Percentiles rank a stretch among this genome's conserved stretches.
Evolutionary conservation across 805 yeast species (phyloP).

Genomic region (Zygosaccharomyces bailii): DNA sequence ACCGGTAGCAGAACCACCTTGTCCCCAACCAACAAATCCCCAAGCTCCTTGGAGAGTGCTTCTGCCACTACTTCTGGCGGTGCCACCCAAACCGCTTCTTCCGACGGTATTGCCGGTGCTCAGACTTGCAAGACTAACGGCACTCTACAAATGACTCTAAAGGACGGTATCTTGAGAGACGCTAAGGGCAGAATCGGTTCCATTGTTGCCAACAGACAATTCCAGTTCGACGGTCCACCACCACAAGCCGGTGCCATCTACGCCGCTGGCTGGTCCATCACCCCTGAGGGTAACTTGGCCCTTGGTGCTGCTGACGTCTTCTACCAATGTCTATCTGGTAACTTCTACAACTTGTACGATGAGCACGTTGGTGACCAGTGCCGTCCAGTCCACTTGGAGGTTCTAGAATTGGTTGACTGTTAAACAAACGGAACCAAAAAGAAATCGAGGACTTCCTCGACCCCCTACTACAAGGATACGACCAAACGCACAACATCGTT

Average conservation of each 20-base stretch:
- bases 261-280: slow-evolving; percentile 63
- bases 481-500: background rate
- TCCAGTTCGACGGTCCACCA: slow-evolving; percentile 84
- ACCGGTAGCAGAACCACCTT: slow-evolving; percentile 19
- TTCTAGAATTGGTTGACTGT: slow-evolving; percentile 58
- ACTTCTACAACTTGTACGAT: slow-evolving; percentile 76
- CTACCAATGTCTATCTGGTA: slow-evolving; percentile 74
- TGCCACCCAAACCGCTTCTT: slow-evolving; percentile 19
- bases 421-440: slow-evolving; percentile 63
- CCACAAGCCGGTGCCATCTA: slow-evolving; percentile 76
- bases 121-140: slow-evolving; percentile 46
- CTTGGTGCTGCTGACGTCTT: slow-evolving; percentile 59
- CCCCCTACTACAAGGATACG: no score
- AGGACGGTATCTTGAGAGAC: slow-evolving; percentile 52
- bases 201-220: slow-evolving; percentile 78
- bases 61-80: slow-evolving; percentile 22
- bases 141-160: slow-evolving; percentile 55
- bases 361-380: slow-evolving; percentile 59
- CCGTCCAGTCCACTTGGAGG: slow-evolving; percentile 55
- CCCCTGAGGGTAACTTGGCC: slow-evolving; percentile 58
- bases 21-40: slow-evolving; percentile 23
- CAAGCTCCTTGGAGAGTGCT: slow-evolving; percentile 38
- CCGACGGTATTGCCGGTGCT: slow-evolving; percentile 14
- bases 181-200: slow-evolving; percentile 68
- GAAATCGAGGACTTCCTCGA: no score